Evolutionary conservation across 495 filamentous ascomycete species (phyloP), one percentile per base, ranked within the genome.

Genomic region (Hypoxylon subgilvum): DNA sequence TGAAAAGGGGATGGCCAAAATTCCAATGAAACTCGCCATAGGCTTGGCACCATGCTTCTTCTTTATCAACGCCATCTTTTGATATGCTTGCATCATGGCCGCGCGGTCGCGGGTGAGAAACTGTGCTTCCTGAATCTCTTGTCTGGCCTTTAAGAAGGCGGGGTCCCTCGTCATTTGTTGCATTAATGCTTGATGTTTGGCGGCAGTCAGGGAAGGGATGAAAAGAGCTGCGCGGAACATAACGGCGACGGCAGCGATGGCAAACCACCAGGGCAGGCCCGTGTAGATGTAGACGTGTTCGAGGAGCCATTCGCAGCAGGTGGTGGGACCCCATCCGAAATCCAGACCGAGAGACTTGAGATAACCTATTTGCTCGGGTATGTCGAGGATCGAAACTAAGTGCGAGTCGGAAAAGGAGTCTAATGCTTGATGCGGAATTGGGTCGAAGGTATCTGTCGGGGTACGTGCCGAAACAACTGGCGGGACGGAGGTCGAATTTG

Each of bases 321-420:
- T 66, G 0, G 89, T 87, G 2, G 86, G 80, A 17, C 94, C 92
- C 77, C 77, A 91, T 65, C 92, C 90, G 65, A 84, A 97, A 57
- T 96, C 90, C 16, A 97, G 73, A 1, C 94, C 94, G 16, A 96
- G 74, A 0, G 82, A 80, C 61, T 89, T 87, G 43, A 98, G 79
- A 63, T 90, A 96, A 43, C 94, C 94, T 54, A 94, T 86, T 14
- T 83, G 76, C 57, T 90, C 88, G 14, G 88, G 82, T 32, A 89
- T 80, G 22, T 77, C 65, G 19, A 74, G 69, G 39, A 83, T 58
- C 14, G 74, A 71, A 44, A 75, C 75, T 3, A 78, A 65, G 5
- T 74, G 72, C 6, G 82, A 46, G 21, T 74, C 71, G 27, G 9
- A n/a, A 1, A 67, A 53, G 9, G 58, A 19, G 6, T 47, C 31